Evolutionary conservation across 257 asterid species (phyloP).

Genomic region (Mitragyna speciosa): DNA sequence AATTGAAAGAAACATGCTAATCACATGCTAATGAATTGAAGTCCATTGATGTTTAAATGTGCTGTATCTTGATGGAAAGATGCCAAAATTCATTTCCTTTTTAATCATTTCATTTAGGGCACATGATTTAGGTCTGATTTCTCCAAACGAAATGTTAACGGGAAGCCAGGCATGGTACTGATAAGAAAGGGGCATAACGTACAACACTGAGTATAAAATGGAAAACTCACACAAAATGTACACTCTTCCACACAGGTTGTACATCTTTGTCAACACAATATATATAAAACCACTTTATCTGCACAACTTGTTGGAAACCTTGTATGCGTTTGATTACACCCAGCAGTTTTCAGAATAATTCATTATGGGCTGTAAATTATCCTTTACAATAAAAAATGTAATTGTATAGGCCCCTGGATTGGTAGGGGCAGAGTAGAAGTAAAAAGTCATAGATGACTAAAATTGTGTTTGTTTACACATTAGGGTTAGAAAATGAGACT

Average conservation of each 20-base stretch:
- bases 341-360: too few species aligned
- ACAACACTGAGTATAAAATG: too few species aligned
- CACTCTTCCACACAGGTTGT: neutral
- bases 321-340: too few species aligned
- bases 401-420: neutral
- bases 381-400: neutral
- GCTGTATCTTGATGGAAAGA: neutral
- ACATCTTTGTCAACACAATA: neutral
- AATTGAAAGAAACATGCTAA: too few species aligned
- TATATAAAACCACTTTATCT: neutral
- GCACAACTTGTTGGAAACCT: neutral
- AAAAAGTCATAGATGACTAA: too few species aligned
- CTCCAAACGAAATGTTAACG: neutral
- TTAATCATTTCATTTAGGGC: too few species aligned
- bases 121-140: neutral
- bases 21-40: neutral
- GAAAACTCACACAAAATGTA: neutral
- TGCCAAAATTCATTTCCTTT: neutral
- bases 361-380: neutral
- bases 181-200: neutral
- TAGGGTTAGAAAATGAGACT: neutral
- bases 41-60: neutral
- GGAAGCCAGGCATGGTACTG: neutral
- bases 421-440: neutral
- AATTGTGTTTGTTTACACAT: neutral